Percentiles rank a stretch among this genome's conserved stretches.
Evolutionary conservation across 805 yeast species (phyloP).

Genomic region (Candida ficus): DNA sequence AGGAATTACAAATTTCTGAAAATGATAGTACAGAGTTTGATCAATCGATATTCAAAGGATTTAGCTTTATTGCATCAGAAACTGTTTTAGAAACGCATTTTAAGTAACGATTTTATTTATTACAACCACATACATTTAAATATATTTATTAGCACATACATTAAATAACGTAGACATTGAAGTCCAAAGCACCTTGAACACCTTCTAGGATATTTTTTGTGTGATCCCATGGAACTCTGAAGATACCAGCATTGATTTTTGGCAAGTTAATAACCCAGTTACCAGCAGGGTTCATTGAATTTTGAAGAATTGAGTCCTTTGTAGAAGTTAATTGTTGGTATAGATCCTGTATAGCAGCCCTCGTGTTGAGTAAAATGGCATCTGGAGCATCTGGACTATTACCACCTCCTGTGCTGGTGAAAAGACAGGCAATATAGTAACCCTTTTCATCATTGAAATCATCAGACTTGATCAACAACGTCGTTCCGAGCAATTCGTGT

Average conservation of each 20-base stretch:
- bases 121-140: too few relatives aligned
- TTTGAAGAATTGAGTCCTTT: background rate
- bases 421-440: slow-evolving; percentile 52
- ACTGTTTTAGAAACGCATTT: slow-evolving; percentile 29
- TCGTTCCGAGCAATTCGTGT: slow-evolving; percentile 46
- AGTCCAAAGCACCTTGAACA: slow-evolving; percentile 24
- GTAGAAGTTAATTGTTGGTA: slow-evolving; percentile 31
- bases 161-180: slow-evolving; percentile 43
- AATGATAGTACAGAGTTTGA: slow-evolving; percentile 5
- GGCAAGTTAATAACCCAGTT: slow-evolving; percentile 53
- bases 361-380: slow-evolving; percentile 49
- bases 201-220: slow-evolving; percentile 50
- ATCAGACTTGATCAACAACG: slow-evolving; percentile 38
- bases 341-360: slow-evolving; percentile 43
- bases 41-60: slow-evolving; percentile 34
- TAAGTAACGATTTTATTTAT: background rate
- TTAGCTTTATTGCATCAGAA: slow-evolving; percentile 39
- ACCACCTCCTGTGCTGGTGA: slow-evolving; percentile 59
- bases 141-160: too few relatives aligned
- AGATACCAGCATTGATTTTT: slow-evolving; percentile 74
- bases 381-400: slow-evolving; percentile 34
- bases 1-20: background rate
- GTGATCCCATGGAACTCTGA: slow-evolving; percentile 70
- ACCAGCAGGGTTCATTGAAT: slow-evolving; percentile 7
- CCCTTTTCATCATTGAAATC: slow-evolving; percentile 22